Percentiles rank a stretch among this genome's conserved stretches.
phyloP scores from a whole-genome alignment of 2,329 filamentous ascomycete species.

The Paraphoma chrysanthemicola region DNA sequence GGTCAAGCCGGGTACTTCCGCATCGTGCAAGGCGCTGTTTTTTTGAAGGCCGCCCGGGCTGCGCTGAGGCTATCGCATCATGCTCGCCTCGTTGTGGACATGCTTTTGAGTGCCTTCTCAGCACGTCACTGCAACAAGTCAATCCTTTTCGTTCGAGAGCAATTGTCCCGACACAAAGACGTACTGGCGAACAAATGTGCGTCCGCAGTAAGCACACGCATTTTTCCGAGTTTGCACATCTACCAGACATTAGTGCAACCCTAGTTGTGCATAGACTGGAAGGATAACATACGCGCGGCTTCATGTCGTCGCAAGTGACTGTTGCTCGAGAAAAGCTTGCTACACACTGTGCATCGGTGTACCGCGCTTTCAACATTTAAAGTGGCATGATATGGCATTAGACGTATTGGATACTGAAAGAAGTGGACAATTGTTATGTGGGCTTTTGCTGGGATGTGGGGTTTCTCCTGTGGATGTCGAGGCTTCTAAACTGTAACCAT shows the following conservation, averaged over 20 bases:
- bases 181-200: slow-evolving; percentile 8
- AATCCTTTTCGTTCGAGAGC: slow-evolving; percentile 1
- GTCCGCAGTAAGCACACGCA: not conserved
- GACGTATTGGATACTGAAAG: not conserved
- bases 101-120: slow-evolving; percentile 5
- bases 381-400: not conserved
- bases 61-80: not conserved
- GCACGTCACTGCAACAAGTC: slow-evolving; percentile 2
- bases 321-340: slow-evolving; percentile 1
- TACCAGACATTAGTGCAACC: not conserved
- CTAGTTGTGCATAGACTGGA: not conserved
- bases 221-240: not conserved
- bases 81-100: slow-evolving; percentile 3
- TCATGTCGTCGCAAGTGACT: slow-evolving; percentile 16
- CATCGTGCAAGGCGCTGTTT: too few relatives aligned
- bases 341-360: slow-evolving; percentile 4
- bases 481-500: not conserved
- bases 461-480: not conserved
- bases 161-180: slow-evolving; percentile 2
- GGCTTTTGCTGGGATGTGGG: slow-evolving; percentile 14
- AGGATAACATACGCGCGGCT: slow-evolving; percentile 2
- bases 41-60: not conserved
- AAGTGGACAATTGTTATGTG: slow-evolving; percentile 1
- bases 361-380: not conserved
- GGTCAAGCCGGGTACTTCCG: not conserved